Evolutionary conservation across 768 basidiomycete species (phyloP).

Genomic region (Boletales sp.): DNA sequence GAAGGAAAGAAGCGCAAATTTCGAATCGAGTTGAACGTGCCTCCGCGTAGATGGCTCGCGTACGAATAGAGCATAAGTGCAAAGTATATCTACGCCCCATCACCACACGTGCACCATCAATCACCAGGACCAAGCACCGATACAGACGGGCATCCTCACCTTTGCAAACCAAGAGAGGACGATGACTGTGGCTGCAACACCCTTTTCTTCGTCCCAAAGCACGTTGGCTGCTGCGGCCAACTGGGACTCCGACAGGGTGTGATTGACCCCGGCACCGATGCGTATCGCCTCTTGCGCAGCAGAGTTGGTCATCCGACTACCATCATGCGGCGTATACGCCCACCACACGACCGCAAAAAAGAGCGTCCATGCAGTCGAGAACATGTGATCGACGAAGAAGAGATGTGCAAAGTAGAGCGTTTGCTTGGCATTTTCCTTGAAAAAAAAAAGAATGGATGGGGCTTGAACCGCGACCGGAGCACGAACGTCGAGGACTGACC

Average conservation of each 20-base stretch:
- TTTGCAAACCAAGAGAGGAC: slow-evolving; percentile 84
- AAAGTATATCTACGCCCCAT: slow-evolving; percentile 73
- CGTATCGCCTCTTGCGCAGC: slow-evolving; percentile 86
- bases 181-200: slow-evolving; percentile 72
- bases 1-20: slow-evolving; percentile 28
- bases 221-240: slow-evolving; percentile 68
- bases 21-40: slow-evolving; percentile 80
- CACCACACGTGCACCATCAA: background rate
- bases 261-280: slow-evolving; percentile 48
- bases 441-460: background rate
- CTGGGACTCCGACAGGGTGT: slow-evolving; percentile 60
- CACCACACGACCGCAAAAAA: slow-evolving; percentile 92
- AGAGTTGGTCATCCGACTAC: slow-evolving; percentile 74
- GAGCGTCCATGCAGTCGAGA: slow-evolving; percentile 88
- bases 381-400: slow-evolving; percentile 87
- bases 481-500: slow-evolving; percentile 43
- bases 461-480: slow-evolving; percentile 9
- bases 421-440: slow-evolving; percentile 82
- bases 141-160: slow-evolving; percentile 41
- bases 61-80: slow-evolving; percentile 88
- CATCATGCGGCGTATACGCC: slow-evolving; percentile 89
- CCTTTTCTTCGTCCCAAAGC: slow-evolving; percentile 91
- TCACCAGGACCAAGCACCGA: background rate
- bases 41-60: slow-evolving; percentile 86
- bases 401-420: slow-evolving; percentile 88